phyloP scores from a whole-genome alignment of 1,139 yeast species.

The Pichia sp. region DNA sequence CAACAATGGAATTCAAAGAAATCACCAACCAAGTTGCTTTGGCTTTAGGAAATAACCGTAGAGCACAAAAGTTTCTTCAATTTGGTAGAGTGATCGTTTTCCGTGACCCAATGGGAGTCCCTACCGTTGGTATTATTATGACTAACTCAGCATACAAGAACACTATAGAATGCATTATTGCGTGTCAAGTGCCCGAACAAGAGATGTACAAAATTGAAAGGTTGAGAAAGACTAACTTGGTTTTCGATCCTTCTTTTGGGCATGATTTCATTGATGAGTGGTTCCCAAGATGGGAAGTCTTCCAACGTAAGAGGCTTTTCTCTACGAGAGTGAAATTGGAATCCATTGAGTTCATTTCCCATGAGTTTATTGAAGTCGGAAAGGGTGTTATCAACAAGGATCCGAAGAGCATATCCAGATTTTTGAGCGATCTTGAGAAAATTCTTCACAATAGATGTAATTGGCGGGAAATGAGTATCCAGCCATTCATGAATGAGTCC shows the following conservation, averaged over 20 bases:
- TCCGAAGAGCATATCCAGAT: background rate
- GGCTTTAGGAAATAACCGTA: background rate
- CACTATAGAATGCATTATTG: slow-evolving; percentile 7
- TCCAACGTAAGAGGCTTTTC: slow-evolving; percentile 22
- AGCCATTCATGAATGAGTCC: slow-evolving; percentile 40
- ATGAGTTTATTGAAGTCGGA: slow-evolving; percentile 35
- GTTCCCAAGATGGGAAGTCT: slow-evolving; percentile 24
- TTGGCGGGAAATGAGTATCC: slow-evolving; percentile 38
- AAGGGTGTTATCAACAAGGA: slow-evolving; percentile 3
- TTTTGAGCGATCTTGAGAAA: slow-evolving; percentile 19
- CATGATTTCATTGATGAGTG: slow-evolving; percentile 19
- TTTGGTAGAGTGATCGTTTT: slow-evolving; percentile 56
- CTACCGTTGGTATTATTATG: slow-evolving; percentile 36
- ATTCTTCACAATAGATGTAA: slow-evolving; percentile 27
- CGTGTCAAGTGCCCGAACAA: background rate
- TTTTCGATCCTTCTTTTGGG: slow-evolving; percentile 23
- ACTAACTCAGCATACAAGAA: slow-evolving; percentile 1
- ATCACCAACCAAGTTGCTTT: background rate
- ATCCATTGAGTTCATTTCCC: slow-evolving; percentile 45
- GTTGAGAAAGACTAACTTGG: slow-evolving; percentile 9
- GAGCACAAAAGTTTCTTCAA: slow-evolving; percentile 6
- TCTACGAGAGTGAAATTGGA: slow-evolving; percentile 39
- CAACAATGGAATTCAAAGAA: no score
- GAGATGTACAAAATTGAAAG: background rate
- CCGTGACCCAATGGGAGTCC: slow-evolving; percentile 36